phyloP scores from a whole-genome alignment of 495 filamentous ascomycete genomes.

The Evansstolkia leycettana region DNA sequence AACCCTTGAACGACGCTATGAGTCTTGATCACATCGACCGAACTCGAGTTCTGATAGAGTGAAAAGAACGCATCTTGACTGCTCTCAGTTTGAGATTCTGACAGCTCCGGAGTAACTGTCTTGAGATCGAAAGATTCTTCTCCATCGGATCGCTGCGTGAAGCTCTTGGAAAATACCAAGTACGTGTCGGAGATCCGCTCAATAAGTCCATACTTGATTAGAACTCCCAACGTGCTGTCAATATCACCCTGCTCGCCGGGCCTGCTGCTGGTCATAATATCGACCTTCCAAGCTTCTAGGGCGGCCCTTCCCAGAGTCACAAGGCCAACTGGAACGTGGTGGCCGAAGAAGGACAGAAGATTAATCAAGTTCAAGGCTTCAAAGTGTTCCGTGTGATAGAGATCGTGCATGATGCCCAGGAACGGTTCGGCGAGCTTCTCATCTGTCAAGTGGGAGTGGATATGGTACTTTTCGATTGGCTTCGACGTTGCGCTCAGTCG shows the following conservation, averaged over 20 bases:
- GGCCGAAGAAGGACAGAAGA: constrained; percentile 62
- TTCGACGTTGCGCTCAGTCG: constrained; percentile 60
- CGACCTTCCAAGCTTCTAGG: constrained; percentile 39
- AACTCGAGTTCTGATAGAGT: constrained; percentile 30
- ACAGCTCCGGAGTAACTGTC: constrained; percentile 15
- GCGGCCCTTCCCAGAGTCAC: constrained; percentile 49
- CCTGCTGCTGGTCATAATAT: constrained; percentile 30
- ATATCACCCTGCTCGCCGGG: constrained; percentile 46
- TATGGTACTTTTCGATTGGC: constrained; percentile 53
- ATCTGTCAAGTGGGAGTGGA: constrained; percentile 54
- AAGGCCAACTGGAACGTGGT: constrained; percentile 66
- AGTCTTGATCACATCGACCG: constrained; percentile 58
- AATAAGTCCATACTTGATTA: constrained; percentile 61
- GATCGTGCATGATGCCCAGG: constrained; percentile 55
- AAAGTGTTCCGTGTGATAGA: constrained; percentile 42
- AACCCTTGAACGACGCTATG: constrained; percentile 74
- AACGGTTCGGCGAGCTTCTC: constrained; percentile 61
- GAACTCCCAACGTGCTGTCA: constrained; percentile 52
- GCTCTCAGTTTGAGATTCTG: constrained; percentile 31
- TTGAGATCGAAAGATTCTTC: constrained; percentile 11
- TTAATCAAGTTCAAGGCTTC: constrained; percentile 63
- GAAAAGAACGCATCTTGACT: constrained; percentile 31
- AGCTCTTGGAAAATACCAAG: constrained; percentile 26
- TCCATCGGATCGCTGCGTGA: constrained; percentile 10
- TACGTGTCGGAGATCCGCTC: constrained; percentile 36